A percentile compares a stretch with the other conserved stretches of the same genome.
These are phyloP conservation scores for Citrus medica DNA, from an alignment of 345 rosid species.

Conservation along the genomic window DNA sequence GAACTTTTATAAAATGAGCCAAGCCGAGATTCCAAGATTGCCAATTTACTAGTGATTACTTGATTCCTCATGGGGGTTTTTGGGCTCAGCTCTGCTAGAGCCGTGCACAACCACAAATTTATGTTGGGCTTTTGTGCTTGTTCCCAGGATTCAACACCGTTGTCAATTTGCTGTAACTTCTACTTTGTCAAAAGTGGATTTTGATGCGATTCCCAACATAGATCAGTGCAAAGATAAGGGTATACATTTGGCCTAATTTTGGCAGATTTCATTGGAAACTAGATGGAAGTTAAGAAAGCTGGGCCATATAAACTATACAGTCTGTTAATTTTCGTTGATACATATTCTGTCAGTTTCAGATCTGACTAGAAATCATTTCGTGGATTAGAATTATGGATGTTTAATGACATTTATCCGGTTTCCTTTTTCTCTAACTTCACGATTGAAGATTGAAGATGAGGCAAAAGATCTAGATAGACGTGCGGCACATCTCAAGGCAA, in stretches of 20 bases:
- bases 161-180: background rate
- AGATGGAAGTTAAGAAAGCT: background rate
- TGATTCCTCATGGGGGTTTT: background rate
- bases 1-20: background rate
- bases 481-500: slow-evolving; percentile 48
- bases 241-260: background rate
- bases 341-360: background rate
- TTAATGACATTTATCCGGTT: background rate
- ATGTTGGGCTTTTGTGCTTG: background rate
- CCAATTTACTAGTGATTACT: background rate
- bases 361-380: background rate
- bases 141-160: background rate
- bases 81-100: background rate
- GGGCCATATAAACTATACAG: background rate
- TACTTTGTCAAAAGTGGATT: background rate
- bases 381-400: background rate
- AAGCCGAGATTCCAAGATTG: background rate
- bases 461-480: slow-evolving; percentile 65
- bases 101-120: background rate
- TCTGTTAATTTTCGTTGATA: background rate
- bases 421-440: slow-evolving; percentile 3
- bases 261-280: background rate
- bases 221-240: background rate
- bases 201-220: background rate
- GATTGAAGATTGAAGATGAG: slow-evolving; percentile 62